Percentiles rank a stretch among this genome's conserved stretches.
These are phyloP conservation scores for Phaseolus coccineus DNA, from an alignment of 331 rosid species.

Conservation along the genomic window DNA sequence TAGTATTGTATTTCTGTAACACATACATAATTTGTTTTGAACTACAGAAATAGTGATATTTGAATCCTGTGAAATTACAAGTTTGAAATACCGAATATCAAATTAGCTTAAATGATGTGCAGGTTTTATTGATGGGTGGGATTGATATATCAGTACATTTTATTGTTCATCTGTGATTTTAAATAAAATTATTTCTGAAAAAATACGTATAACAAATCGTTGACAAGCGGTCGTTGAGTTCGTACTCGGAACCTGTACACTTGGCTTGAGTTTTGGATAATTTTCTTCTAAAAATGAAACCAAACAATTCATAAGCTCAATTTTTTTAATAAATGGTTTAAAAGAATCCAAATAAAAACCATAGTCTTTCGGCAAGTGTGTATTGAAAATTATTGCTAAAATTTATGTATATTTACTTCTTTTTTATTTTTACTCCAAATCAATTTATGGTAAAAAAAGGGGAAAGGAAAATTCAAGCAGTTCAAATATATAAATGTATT, in stretches of 20 bases:
- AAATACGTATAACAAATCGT: background rate
- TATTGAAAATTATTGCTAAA: too few relatives aligned
- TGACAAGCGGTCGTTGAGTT: background rate
- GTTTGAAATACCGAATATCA: constrained; percentile 7
- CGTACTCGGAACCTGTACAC: background rate
- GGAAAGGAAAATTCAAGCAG: too few relatives aligned
- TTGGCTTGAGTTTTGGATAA: too few relatives aligned
- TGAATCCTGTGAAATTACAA: background rate
- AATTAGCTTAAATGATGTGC: background rate
- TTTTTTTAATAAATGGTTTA: too few relatives aligned
- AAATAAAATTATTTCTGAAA: background rate
- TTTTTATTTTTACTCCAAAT: too few relatives aligned
- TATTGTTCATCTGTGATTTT: background rate
- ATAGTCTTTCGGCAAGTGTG: too few relatives aligned
- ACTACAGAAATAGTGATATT: background rate
- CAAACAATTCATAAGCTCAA: too few relatives aligned
- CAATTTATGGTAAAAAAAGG: too few relatives aligned
- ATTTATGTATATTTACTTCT: too few relatives aligned
- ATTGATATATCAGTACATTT: background rate
- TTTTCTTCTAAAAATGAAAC: too few relatives aligned
- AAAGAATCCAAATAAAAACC: too few relatives aligned
- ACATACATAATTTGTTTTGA: constrained; percentile 5
- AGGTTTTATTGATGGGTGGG: background rate
- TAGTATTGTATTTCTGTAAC: constrained; percentile 22
- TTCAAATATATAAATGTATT: too few relatives aligned